Evolutionary conservation across 208 protist species (phyloP).

Genomic region (Crithidia acanthocephali): DNA sequence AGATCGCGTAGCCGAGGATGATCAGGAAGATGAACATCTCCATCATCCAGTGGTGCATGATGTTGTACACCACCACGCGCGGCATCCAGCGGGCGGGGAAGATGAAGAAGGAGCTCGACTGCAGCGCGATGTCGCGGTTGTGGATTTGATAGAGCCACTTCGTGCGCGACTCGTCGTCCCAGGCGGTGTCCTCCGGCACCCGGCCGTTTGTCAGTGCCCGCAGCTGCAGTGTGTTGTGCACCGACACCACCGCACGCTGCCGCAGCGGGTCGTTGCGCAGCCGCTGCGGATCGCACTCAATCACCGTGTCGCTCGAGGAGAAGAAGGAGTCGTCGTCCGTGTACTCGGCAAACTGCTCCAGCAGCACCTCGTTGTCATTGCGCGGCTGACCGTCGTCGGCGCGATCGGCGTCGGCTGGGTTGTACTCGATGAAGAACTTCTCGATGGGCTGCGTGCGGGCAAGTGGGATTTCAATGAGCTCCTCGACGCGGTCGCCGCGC

Average conservation of each 20-base stretch:
- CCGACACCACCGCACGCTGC: conserved; percentile 50
- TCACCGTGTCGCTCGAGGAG: conserved; percentile 68
- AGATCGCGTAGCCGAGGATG: conserved; percentile 87
- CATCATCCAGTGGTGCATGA: conserved; percentile 90
- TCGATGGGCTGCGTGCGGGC: conserved; percentile 63
- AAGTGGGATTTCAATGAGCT: conserved; percentile 69
- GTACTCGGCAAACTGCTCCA: conserved; percentile 89
- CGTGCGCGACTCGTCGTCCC: conserved; percentile 44
- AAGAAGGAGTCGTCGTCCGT: conserved; percentile 94
- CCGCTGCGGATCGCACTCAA: conserved; percentile 65
- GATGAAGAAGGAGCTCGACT: conserved; percentile 87
- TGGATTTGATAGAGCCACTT: conserved; percentile 86
- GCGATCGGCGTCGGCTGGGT: conserved; percentile 31
- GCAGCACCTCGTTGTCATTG: conserved; percentile 78
- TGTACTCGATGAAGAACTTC: conserved; percentile 83
- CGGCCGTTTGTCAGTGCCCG: conserved; percentile 59
- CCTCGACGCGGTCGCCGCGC: conserved; percentile 47
- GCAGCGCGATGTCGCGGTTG: conserved; percentile 71
- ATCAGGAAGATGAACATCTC: conserved; percentile 76
- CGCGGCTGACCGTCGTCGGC: conserved; percentile 48
- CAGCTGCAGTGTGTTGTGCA: conserved; percentile 72
- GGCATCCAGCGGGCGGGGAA: conserved; percentile 83
- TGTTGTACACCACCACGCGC: conserved; percentile 90
- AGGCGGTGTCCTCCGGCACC: conserved; percentile 58
- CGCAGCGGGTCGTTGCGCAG: conserved; percentile 56